These are phyloP conservation scores for Heterobasidion irregulare DNA, from an alignment of 1,284 basidiomycete species.

Conservation along the genomic window DNA sequence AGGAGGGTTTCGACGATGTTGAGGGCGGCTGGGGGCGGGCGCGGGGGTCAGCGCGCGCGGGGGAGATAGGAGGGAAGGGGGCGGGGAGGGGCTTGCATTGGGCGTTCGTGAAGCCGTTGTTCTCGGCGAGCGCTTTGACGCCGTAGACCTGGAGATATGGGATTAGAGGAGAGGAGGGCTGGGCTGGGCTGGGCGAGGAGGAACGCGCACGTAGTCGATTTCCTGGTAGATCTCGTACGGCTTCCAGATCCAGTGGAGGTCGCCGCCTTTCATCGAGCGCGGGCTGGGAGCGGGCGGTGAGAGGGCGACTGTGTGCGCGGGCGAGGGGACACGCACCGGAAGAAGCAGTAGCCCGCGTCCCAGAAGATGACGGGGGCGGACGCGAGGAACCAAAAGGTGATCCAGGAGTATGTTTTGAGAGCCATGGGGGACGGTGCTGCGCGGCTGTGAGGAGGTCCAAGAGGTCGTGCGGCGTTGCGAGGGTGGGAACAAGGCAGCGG, in stretches of 20 bases:
- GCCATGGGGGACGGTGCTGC: conserved; percentile 26
- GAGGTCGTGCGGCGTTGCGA: background rate
- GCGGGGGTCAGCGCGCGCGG: background rate
- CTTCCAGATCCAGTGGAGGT: conserved; percentile 84
- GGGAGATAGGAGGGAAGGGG: too few relatives aligned
- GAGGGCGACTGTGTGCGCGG: background rate
- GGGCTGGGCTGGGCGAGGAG: too few relatives aligned
- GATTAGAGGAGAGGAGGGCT: conserved; percentile 2
- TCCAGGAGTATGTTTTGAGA: conserved; percentile 47
- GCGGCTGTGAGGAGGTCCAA: background rate
- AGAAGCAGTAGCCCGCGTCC: conserved; percentile 45
- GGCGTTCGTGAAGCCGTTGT: conserved; percentile 81
- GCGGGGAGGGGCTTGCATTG: conserved; percentile 48
- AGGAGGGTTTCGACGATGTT: conserved; percentile 77
- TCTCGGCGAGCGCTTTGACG: conserved; percentile 45
- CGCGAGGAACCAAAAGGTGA: conserved; percentile 56
- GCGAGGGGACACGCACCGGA: conserved; percentile 21
- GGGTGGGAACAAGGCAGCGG: background rate
- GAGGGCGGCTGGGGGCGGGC: conserved; percentile 46
- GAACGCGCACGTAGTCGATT: conserved; percentile 47
- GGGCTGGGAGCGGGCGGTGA: conserved; percentile 28
- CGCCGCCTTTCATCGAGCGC: conserved; percentile 67
- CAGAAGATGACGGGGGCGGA: conserved; percentile 37
- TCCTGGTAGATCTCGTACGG: conserved; percentile 75
- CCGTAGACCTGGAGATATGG: conserved; percentile 57